Evolutionary conservation across 345 rosid species (phyloP), one percentile per base, ranked within the genome.

Genomic region (Aurinia saxatilis): DNA sequence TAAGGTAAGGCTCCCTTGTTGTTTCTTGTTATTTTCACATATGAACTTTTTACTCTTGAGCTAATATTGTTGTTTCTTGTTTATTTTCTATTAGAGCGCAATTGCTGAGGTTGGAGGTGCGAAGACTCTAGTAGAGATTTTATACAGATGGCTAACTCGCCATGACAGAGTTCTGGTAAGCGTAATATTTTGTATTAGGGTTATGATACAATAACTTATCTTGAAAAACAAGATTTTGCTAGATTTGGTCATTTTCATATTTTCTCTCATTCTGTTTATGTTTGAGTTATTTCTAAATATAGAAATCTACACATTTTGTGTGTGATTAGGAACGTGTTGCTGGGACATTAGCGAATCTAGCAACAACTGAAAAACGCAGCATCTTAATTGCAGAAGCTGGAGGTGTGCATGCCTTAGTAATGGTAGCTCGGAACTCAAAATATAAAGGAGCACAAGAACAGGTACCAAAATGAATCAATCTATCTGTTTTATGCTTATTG

Each of bases 331-430:
- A 85, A 76, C 84, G 90, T 33, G 93, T 87, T 42, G 93, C 96
- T 59, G 96, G 96, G 23, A 90, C 93, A 34, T 70, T 88, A 62
- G 96, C 93, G 5, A 88, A 85, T 79, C 68, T 88, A 79, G 90
- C 96, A 29, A 90, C 88, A 58, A 87, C 85, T 36, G 90, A 79
- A 63, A 78, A 84, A 73, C 85, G 90, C 60, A 88, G 96, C 61
- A 78, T 65, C 60, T 88, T 79, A 62, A 85, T 88, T 45, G 90
- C 87, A 15, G 17, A 42, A 73, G 90, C 84, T 49, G 90, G 93
- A 59, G 96, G 96, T 60, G 82, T 83, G 17, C 82, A 78, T 49
- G 93, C 93, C 11, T 64, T 88, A 71, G 93, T 85, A 62, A 80
- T 68, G 88, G 79, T 88, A 71, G 88, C 85, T 57, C 86, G 82